A percentile compares a stretch with the other conserved stretches of the same genome.
Conservation (phyloP, 495 filamentous ascomycete species). For the Astrocystis sublimbata region DNA sequence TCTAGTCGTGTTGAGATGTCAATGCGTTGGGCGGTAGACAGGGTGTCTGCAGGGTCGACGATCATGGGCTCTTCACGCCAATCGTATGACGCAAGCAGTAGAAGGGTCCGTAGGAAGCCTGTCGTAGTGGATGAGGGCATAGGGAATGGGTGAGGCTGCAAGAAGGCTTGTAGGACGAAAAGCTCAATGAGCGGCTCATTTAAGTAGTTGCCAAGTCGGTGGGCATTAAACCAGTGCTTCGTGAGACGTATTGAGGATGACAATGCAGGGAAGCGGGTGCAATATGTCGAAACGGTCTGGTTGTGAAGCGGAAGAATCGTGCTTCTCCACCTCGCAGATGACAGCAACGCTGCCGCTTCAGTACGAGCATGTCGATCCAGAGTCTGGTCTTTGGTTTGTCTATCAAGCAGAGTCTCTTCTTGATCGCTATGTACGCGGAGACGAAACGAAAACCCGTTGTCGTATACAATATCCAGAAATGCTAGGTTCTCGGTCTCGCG, state of each 20-base stretch:
- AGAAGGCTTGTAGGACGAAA: constrained; percentile 69
- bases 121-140: constrained; percentile 74
- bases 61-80: constrained; percentile 83
- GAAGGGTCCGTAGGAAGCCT: constrained; percentile 77
- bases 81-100: constrained; percentile 82
- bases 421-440: constrained; percentile 78
- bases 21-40: constrained; percentile 56
- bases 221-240: constrained; percentile 85
- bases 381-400: constrained; percentile 70
- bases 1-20: constrained; percentile 69
- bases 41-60: constrained; percentile 64
- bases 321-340: constrained; percentile 69
- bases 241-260: constrained; percentile 84
- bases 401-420: constrained; percentile 78
- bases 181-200: constrained; percentile 82
- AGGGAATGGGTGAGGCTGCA: constrained; percentile 81
- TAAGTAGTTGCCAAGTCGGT: constrained; percentile 76
- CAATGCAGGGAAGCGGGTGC: constrained; percentile 76
- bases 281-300: constrained; percentile 73
- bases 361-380: constrained; percentile 62
- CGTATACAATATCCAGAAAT: constrained; percentile 80
- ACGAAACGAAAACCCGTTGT: constrained; percentile 65
- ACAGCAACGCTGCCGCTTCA: constrained; percentile 65
- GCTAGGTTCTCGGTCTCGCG: constrained; percentile 69
- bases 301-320: constrained; percentile 74